Evolutionary conservation across 768 basidiomycete species (phyloP), one percentile per base, ranked within the genome.

Genomic region (Phaeotremella fagi): DNA sequence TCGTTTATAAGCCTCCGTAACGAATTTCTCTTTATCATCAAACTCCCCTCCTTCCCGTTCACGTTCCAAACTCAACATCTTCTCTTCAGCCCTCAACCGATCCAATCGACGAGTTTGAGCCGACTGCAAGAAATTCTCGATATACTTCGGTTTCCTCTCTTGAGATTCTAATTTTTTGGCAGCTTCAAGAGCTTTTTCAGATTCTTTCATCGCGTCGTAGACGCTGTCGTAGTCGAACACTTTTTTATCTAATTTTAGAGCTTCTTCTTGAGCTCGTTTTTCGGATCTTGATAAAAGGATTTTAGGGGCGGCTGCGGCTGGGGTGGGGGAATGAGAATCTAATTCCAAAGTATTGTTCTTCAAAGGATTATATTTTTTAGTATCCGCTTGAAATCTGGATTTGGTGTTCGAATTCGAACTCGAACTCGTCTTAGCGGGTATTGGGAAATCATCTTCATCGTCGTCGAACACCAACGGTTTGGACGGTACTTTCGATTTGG

Each of bases 211-310:
- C 61, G 81, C 83, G 66, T 99, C 95, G 82, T 85, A 98, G 3
- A 98, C 84, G 75, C 89, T 91, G 70, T 99, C 95, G 67, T 99
- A 99, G 73, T 92, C 84, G 72, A 86, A 98, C 3, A 92, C 87
- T 0, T 85, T 85, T 37, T 81, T 69, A 63, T 98, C 94, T 2
- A 90, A 78, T 57, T 79, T 79, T 76, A 83, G 81, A 72, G 92
- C 91, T 45, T 81, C 82, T 57, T 88, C 83, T 76, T 92, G 83
- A 9, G 61, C 55, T 43, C 63, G 64, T 5, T 63, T 52, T 24
- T 62, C 63, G 0, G 64, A 48, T 3, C 75, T 58, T 18, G 66
- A 68, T 22, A 70, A 27, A 22, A 57, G 18, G 20, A 38, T 33
- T 42, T 50, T 43, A 4, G 18, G 3, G 14, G 3, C 23, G 16